Conservation (phyloP, 768 basidiomycete genomes). For the Phlebiopsis flavidoalba region DNA sequence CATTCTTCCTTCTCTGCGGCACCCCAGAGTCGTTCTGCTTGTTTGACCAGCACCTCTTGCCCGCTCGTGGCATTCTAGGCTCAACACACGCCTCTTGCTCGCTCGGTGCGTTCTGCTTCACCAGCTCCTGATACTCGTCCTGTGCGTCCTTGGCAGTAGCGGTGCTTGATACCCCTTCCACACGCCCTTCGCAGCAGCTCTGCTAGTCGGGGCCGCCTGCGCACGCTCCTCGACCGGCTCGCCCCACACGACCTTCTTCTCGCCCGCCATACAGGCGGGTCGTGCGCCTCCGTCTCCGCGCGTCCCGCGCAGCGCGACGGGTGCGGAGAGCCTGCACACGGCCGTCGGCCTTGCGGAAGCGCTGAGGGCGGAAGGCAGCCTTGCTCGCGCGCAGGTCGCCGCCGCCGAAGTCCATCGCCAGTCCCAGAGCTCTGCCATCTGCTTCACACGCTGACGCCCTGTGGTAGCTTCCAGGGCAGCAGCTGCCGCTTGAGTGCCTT, state of each 20-base stretch:
- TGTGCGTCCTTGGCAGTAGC: too few species aligned
- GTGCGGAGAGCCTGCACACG: slow-evolving; percentile 37
- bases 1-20: too few species aligned
- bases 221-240: background rate
- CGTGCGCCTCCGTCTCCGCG: slow-evolving; percentile 33
- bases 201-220: background rate
- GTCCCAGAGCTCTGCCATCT: slow-evolving; percentile 38
- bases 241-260: slow-evolving; percentile 33
- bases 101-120: too few species aligned
- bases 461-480: slow-evolving; percentile 43
- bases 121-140: too few species aligned
- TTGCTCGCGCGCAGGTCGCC: slow-evolving; percentile 1
- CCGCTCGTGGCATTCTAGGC: too few species aligned
- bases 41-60: too few species aligned
- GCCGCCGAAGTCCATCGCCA: slow-evolving; percentile 38
- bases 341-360: slow-evolving; percentile 32
- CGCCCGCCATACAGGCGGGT: slow-evolving; percentile 33
- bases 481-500: slow-evolving; percentile 38
- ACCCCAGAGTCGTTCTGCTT: too few species aligned
- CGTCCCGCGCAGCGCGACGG: slow-evolving; percentile 44
- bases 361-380: slow-evolving; percentile 18
- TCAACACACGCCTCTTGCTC: too few species aligned
- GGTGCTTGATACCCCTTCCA: too few species aligned
- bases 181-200: background rate
- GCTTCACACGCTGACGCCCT: slow-evolving; percentile 34